Conservation (phyloP, 768 basidiomycete genomes). For the Lactifluus hygrophoroides region DNA sequence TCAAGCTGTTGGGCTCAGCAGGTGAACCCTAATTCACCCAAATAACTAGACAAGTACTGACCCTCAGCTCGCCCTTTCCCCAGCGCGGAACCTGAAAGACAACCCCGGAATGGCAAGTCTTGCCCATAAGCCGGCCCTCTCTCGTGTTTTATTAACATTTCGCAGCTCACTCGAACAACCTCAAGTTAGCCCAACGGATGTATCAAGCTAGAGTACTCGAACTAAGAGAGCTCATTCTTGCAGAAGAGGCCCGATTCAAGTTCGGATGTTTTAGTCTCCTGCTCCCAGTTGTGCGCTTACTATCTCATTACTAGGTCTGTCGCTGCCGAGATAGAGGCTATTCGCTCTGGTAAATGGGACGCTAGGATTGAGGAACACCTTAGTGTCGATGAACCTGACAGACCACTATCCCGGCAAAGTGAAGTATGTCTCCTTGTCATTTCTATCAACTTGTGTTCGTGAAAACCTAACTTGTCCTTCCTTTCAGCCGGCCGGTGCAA, state of each 20-base stretch:
- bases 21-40: neutral
- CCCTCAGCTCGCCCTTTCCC: neutral
- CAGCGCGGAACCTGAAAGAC: constrained; percentile 29
- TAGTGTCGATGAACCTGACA: constrained; percentile 17
- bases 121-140: neutral
- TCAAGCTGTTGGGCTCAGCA: neutral
- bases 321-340: constrained; percentile 66
- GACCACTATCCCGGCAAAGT: constrained; percentile 7
- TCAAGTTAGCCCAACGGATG: constrained; percentile 65
- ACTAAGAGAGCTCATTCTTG: constrained; percentile 58
- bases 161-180: constrained; percentile 50
- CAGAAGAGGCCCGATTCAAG: constrained; percentile 77
- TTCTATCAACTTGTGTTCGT: neutral
- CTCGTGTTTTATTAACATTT: neutral
- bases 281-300: neutral
- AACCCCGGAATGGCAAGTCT: constrained; percentile 41
- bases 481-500: neutral
- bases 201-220: constrained; percentile 65
- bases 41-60: neutral
- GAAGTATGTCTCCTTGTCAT: neutral
- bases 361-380: constrained; percentile 36
- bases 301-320: constrained; percentile 39
- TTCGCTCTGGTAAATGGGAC: constrained; percentile 62
- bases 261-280: constrained; percentile 25
- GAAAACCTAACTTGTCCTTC: constrained; percentile 3